These are phyloP conservation scores for Naganishia onofrii DNA, from an alignment of 768 basidiomycete genomes.

Conservation along the genomic window DNA sequence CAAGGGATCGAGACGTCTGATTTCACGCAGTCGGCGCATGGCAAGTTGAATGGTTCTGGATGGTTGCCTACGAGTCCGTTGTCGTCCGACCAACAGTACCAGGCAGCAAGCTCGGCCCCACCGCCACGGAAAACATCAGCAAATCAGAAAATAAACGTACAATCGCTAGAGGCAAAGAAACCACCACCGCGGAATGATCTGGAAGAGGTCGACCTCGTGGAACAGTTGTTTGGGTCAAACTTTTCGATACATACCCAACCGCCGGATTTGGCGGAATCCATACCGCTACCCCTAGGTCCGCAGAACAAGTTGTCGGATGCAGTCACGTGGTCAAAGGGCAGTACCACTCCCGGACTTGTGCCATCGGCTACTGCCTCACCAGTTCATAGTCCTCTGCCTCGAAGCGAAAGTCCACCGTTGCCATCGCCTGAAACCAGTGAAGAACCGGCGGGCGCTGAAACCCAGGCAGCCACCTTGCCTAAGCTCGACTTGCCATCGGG, in stretches of 20 bases:
- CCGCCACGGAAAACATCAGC: constrained; percentile 1
- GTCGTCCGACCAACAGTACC: not conserved
- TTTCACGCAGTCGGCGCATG: constrained; percentile 8
- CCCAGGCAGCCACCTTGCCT: not conserved
- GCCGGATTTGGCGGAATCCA: constrained; percentile 78
- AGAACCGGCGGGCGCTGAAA: constrained; percentile 27
- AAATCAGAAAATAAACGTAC: not conserved
- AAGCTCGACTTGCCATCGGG: not conserved
- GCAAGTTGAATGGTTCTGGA: constrained; percentile 17
- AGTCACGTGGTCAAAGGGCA: constrained; percentile 66
- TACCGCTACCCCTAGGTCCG: constrained; percentile 73
- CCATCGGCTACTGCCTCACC: not conserved
- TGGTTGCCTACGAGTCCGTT: constrained; percentile 2
- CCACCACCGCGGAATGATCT: constrained; percentile 54
- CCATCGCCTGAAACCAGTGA: constrained; percentile 19
- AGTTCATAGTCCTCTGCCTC: constrained; percentile 1
- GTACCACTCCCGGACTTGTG: constrained; percentile 5
- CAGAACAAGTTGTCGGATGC: constrained; percentile 89
- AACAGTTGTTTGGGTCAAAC: constrained; percentile 84
- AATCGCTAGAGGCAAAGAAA: not conserved
- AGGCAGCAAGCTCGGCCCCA: not conserved
- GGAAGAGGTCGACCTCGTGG: constrained; percentile 94
- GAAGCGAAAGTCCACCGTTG: not conserved
- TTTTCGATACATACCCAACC: constrained; percentile 67
- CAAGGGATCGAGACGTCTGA: constrained; percentile 31